Percentiles rank a stretch among this genome's conserved stretches.
phyloP scores from a whole-genome alignment of 148 eudicot species.

The Euryodendron excelsum region DNA sequence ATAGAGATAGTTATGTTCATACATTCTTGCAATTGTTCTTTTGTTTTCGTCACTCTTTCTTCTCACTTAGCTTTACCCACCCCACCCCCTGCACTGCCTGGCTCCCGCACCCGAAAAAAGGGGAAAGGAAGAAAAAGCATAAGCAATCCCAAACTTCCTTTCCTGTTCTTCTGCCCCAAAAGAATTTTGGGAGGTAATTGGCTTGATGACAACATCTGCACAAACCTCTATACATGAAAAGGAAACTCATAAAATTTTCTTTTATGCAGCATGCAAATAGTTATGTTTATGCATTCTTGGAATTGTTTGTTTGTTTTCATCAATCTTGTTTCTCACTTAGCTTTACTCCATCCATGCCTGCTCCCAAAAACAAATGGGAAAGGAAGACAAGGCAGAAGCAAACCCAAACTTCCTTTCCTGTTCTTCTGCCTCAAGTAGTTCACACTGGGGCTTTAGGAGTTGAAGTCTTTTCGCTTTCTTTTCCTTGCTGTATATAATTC shows the following conservation, averaged over 20 bases:
- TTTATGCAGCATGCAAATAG: neutral
- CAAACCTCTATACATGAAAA: neutral
- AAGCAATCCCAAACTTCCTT: neutral
- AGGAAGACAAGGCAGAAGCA: neutral
- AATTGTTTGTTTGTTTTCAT: no score
- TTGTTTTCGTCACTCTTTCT: no score
- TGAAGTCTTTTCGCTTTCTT: neutral
- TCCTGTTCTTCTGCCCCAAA: constrained; percentile 27
- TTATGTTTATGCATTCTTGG: neutral
- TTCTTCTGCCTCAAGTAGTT: neutral
- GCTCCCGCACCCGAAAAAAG: neutral
- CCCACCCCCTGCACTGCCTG: neutral
- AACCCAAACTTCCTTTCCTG: neutral
- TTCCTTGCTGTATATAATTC: neutral
- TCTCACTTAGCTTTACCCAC: no score
- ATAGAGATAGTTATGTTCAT: neutral
- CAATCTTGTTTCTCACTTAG: no score
- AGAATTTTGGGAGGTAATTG: constrained; percentile 51
- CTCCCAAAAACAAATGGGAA: neutral
- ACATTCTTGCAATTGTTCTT: neutral
- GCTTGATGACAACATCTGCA: constrained; percentile 1
- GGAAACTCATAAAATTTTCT: neutral
- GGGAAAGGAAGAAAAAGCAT: neutral
- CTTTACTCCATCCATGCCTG: neutral
- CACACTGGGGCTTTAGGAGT: neutral